Base-by-base conservation (phyloP, 2,329 filamentous ascomycete genomes). In the Alternaria triticina region DNA sequence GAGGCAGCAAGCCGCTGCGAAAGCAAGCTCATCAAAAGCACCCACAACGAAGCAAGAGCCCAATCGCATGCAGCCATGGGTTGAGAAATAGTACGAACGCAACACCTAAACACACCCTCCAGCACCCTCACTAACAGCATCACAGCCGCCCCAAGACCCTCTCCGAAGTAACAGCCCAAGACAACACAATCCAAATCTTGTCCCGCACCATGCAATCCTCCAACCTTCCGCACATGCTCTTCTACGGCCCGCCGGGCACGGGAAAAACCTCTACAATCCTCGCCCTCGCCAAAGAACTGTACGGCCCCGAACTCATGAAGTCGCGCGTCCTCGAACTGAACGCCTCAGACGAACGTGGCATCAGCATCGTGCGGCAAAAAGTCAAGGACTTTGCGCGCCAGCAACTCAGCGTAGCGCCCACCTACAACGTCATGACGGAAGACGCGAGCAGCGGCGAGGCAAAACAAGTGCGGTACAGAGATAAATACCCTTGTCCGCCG, bases 181-280 rank as follows among this genome's bases (percentile, higher is more conserved):
- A 99, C 74, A 96, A 99, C 82, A 98, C 96, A 8, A 92, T 97
- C 61, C 94, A 92, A 58, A 91, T 98, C 71, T 90, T 99, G 45
- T 92, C 95, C 78, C 88, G 96, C 73, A 98, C 94, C 27, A 86
- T 99, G 22, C 94, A 98, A 85, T 94, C 95, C 74, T 93, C 94
- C 67, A 99, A 99, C 89, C 91, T 99, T 43, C 96, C 96, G 4
- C 96, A 99, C 82, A 97, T 99, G 93, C 92, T 99, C 74, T 98
- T 98, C 86, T 99, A 99, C 79, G 96, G 96, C 5, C 96, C 96
- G 0, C 96, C 96, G 0, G 96, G 96, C 45, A 99, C 96, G 0
- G 96, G 96, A 72, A 99, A 99, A 84, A 99, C 96, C 1, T 97
- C 93, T 2, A 99, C 96, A 0, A 94, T 99, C 73, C 91, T 99